Base-by-base conservation (phyloP, 192 early-diverging fungal species). In the Backusella circina region DNA sequence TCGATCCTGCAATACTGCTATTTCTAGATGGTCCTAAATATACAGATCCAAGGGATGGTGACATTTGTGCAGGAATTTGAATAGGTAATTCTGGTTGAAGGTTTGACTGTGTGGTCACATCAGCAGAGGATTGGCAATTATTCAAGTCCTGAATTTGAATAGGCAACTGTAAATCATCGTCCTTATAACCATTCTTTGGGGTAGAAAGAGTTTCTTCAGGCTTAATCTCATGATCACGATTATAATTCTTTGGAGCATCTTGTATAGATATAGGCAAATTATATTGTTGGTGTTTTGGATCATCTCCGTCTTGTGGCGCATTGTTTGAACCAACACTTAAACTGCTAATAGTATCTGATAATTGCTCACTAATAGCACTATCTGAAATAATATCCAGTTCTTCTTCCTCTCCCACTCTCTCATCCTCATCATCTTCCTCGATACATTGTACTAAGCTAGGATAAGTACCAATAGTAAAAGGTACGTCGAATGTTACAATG, bases 401-500 rank as follows among this genome's bases (percentile, higher is more conserved):
- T 15, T 35, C 65, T 15, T 65, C 61, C 18, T n/a, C 33, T 67
- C 13, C 15, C 32, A 15, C 65, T n/a, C 16, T 18, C 28, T 1
- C 33, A 9, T 13, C 18, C 1, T 70, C 69, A 23, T 47, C 39
- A 31, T 70, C 69, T 30, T 70, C 69, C 7, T 70, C 69, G 5
- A 70, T 70, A 41, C 39, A 44, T 8, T 41, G 39, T 6, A 15
- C 16, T 30, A 47, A 41, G 16, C 26, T 70, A 15, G 69, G 39
- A 30, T 37, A 47, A 15, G 69, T 70, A n/a, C 69, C 69, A 4
- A 70, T 30, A 44, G 28, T 44, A 47, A 70, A 70, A 18, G 69
- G 69, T 6, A 32, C 1, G 10, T 70, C 39, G 7, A 70, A 70
- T 6, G 28, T 4, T 6, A 70, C 10, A 70, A 70, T 13, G 10